Percentiles rank a stretch among this genome's conserved stretches.
Conservation (phyloP, 805 yeast genomes). For the Lipomyces japonicus region DNA sequence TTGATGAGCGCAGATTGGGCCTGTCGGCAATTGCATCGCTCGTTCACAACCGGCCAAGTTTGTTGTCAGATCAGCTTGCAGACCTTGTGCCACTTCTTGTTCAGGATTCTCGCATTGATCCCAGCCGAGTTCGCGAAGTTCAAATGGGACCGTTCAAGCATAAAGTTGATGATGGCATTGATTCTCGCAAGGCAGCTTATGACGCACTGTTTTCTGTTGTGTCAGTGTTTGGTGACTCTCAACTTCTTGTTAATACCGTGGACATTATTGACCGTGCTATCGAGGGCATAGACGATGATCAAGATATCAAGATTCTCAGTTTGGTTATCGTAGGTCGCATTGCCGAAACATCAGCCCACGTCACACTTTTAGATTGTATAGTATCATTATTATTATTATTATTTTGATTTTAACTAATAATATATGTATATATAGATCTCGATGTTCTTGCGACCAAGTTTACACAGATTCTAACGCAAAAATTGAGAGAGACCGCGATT, state of each 20-base stretch:
- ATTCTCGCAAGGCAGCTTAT: constrained; percentile 65
- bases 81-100: constrained; percentile 50
- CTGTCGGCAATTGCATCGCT: constrained; percentile 57
- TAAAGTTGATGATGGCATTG: constrained; percentile 72
- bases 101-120: constrained; percentile 53
- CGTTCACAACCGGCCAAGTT: constrained; percentile 51
- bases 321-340: constrained; percentile 46
- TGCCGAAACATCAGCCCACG: constrained; percentile 37
- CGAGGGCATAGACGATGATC: constrained; percentile 57
- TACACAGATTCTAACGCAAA: constrained; percentile 45
- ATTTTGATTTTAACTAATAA: background rate
- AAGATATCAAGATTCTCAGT: constrained; percentile 54
- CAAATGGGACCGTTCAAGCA: constrained; percentile 88
- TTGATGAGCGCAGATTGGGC: constrained; percentile 59
- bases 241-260: constrained; percentile 3
- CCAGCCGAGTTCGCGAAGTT: constrained; percentile 57
- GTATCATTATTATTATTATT: background rate
- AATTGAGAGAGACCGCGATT: constrained; percentile 58
- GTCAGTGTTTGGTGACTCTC: constrained; percentile 7
- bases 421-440: constrained; percentile 22
- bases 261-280: constrained; percentile 42
- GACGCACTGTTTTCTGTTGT: constrained; percentile 61
- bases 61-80: constrained; percentile 47
- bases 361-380: constrained; percentile 18
- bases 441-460: constrained; percentile 39